Conservation (phyloP, 306 rosid genomes). For the Clitoria ternatea region DNA sequence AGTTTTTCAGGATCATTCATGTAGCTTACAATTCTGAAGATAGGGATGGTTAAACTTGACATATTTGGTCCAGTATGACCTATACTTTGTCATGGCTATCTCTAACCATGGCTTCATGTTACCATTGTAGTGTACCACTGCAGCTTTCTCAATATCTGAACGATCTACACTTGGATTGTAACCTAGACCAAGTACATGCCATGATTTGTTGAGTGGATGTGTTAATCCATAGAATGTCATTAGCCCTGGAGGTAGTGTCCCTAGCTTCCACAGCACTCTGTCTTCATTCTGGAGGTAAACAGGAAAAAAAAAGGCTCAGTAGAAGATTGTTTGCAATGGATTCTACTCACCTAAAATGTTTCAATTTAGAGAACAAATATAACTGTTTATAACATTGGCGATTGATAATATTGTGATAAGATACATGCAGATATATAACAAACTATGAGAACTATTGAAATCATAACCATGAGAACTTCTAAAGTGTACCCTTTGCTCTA, state of each 20-base stretch:
- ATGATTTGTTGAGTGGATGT: conserved; percentile 73
- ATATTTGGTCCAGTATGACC: conserved; percentile 86
- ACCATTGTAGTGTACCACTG: conserved; percentile 91
- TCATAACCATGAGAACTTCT: neutral
- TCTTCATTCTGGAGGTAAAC: conserved; percentile 72
- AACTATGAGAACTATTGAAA: neutral
- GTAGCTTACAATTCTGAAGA: conserved; percentile 64
- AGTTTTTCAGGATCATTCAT: conserved; percentile 39
- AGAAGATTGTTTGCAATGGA: neutral
- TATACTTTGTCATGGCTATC: conserved; percentile 82
- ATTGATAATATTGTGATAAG: neutral
- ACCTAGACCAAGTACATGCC: conserved; percentile 99
- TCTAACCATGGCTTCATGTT: conserved; percentile 99
- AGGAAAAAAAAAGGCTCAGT: conserved; percentile 18
- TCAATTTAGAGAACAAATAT: neutral
- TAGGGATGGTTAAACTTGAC: conserved; percentile 81
- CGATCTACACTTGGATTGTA: conserved; percentile 85
- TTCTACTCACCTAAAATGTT: neutral
- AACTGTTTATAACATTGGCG: neutral
- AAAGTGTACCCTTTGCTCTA: neutral
- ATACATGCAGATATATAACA: neutral
- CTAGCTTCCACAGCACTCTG: conserved; percentile 90
- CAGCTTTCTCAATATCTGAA: conserved; percentile 74
- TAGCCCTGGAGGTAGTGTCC: conserved; percentile 93
- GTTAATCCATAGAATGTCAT: conserved; percentile 91